A percentile compares a stretch with the other conserved stretches of the same genome.
phyloP scores from a whole-genome alignment of 345 rosid species.

The Populus deltoides region DNA sequence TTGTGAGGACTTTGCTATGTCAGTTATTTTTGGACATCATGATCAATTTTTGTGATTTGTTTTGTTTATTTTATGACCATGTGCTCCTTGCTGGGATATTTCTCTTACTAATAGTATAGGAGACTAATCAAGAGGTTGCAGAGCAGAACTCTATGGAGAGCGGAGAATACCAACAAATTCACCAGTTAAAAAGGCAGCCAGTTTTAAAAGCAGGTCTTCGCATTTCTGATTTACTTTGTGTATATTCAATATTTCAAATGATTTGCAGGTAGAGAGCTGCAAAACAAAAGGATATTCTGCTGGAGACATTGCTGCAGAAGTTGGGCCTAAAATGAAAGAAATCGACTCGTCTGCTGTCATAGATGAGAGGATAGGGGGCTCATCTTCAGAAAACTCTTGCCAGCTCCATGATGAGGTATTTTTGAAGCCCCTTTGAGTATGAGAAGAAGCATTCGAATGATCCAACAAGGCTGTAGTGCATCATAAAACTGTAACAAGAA shows the following conservation, averaged over 20 bases:
- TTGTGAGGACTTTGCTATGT: neutral
- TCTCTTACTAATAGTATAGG: neutral
- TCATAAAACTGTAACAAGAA: too few relatives aligned
- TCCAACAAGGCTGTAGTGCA: too few relatives aligned
- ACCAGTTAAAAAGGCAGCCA: neutral
- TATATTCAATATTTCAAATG: neutral
- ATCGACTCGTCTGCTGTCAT: neutral
- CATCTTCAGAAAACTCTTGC: neutral
- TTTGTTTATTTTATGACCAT: neutral
- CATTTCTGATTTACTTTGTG: neutral
- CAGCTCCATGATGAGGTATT: neutral
- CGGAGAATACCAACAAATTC: neutral
- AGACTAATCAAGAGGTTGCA: neutral
- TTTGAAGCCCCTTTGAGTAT: too few relatives aligned
- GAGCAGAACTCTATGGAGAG: neutral
- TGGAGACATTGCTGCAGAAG: neutral
- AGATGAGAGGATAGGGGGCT: neutral
- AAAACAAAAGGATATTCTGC: neutral
- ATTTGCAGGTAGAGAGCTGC: slow-evolving; percentile 1
- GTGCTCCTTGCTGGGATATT: neutral
- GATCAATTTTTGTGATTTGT: neutral
- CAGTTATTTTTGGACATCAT: too few relatives aligned
- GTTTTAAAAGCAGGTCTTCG: neutral
- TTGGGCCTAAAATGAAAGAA: neutral
- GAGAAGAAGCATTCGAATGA: too few relatives aligned